These are phyloP conservation scores for Cutaneotrichosporon curvatum DNA, from an alignment of 1,284 basidiomycete species.

Conservation along the genomic window DNA sequence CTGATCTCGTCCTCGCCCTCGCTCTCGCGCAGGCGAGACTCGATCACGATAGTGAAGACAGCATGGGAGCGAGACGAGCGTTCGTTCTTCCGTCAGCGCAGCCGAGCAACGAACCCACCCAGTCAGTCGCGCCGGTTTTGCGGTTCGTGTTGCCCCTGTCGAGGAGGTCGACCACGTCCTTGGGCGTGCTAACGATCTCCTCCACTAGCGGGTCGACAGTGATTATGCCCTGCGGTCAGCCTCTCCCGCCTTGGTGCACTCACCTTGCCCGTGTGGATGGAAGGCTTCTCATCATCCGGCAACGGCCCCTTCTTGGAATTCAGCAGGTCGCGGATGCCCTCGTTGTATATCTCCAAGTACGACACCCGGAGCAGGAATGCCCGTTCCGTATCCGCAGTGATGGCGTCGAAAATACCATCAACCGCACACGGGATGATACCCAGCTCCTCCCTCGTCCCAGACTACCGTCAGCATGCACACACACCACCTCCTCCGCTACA, in stretches of 20 bases:
- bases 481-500: background rate
- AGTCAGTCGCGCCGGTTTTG: slow-evolving; percentile 53
- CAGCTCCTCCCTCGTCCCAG: slow-evolving; percentile 48
- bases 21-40: slow-evolving; percentile 37
- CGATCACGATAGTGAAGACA: slow-evolving; percentile 51
- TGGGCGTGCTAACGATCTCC: slow-evolving; percentile 50
- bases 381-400: slow-evolving; percentile 43
- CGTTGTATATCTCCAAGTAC: slow-evolving; percentile 57
- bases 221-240: slow-evolving; percentile 41
- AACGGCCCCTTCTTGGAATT: slow-evolving; percentile 35
- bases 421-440: slow-evolving; percentile 54
- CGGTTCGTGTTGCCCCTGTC: slow-evolving; percentile 49
- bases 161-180: slow-evolving; percentile 50
- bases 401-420: slow-evolving; percentile 51
- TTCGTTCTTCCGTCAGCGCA: slow-evolving; percentile 45
- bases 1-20: slow-evolving; percentile 37
- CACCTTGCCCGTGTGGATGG: slow-evolving; percentile 42
- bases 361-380: slow-evolving; percentile 51
- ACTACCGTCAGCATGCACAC: slow-evolving; percentile 21
- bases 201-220: slow-evolving; percentile 50
- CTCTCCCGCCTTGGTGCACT: slow-evolving; percentile 7
- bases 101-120: slow-evolving; percentile 31
- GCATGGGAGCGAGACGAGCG: slow-evolving; percentile 51
- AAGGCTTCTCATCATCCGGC: slow-evolving; percentile 37
- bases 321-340: slow-evolving; percentile 52